Conservation (phyloP, 768 basidiomycete genomes). For the Lactarius trivialis region DNA sequence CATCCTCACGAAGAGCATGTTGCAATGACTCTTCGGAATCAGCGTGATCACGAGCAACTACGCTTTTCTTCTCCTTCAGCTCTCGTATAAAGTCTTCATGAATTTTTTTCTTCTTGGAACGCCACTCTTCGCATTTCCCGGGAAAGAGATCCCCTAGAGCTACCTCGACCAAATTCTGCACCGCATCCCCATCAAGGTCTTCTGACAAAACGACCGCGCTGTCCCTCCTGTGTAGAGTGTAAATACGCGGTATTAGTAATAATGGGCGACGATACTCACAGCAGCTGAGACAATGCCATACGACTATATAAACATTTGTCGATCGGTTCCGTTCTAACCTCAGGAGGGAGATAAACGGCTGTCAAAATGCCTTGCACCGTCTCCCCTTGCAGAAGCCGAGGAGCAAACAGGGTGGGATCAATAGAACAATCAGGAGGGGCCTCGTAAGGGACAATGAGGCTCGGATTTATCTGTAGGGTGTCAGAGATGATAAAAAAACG, state of each 20-base stretch:
- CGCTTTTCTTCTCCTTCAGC: not conserved
- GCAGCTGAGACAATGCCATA: not conserved
- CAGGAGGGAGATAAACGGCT: not conserved
- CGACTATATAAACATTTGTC: not conserved
- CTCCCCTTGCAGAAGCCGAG: conserved; percentile 19
- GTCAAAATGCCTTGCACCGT: conserved; percentile 21
- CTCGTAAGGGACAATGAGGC: not conserved
- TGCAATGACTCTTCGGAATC: not conserved
- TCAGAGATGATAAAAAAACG: not conserved
- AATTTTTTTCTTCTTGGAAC: not conserved
- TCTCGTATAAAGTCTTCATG: not conserved
- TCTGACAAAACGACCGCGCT: not conserved
- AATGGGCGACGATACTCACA: not conserved
- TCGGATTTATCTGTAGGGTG: not conserved
- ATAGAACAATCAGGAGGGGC: not conserved
- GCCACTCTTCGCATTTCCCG: not conserved
- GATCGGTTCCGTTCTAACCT: not conserved
- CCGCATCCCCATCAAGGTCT: not conserved
- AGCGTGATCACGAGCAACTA: not conserved
- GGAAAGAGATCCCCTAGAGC: not conserved
- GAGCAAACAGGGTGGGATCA: not conserved
- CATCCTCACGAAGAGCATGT: not conserved
- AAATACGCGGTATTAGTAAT: not conserved
- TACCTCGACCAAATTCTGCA: not conserved
- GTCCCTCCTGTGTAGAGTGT: not conserved